These are phyloP conservation scores for Debaryomycetaceae sp. DNA, from an alignment of 1,139 yeast species.

Conservation along the genomic window DNA sequence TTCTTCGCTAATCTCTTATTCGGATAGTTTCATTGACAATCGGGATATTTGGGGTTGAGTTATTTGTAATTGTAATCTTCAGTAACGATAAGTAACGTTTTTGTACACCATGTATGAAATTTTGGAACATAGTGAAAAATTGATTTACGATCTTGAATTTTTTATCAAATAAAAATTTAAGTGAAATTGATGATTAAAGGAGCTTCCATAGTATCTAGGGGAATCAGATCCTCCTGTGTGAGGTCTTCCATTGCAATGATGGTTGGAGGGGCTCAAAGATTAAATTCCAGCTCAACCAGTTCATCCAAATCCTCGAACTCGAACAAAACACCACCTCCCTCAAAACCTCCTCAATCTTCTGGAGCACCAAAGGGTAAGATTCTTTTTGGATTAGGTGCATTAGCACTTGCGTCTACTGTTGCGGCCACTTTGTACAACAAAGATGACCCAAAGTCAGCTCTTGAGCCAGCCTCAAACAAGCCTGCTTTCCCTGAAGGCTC, in stretches of 20 bases:
- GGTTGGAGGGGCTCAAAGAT: not conserved
- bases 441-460: constrained; percentile 43
- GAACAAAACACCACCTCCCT: constrained; percentile 13
- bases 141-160: not conserved
- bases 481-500: constrained; percentile 57
- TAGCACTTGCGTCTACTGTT: constrained; percentile 48
- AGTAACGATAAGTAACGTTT: too few relatives aligned
- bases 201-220: not conserved
- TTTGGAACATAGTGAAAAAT: not conserved
- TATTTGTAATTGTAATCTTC: not conserved
- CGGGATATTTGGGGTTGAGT: not conserved
- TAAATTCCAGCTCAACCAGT: not conserved
- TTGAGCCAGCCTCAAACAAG: constrained; percentile 33
- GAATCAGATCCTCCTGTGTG: not conserved
- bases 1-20: too few relatives aligned
- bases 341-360: constrained; percentile 9
- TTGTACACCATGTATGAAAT: not conserved
- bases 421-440: constrained; percentile 43
- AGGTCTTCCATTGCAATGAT: not conserved
- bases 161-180: not conserved
- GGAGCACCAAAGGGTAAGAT: constrained; percentile 21
- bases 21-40: too few relatives aligned
- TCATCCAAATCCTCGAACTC: constrained; percentile 11
- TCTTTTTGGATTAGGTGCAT: constrained; percentile 30
- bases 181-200: not conserved